phyloP scores from a whole-genome alignment of 352 stramenopile species.

The Pythium plurisporium region DNA sequence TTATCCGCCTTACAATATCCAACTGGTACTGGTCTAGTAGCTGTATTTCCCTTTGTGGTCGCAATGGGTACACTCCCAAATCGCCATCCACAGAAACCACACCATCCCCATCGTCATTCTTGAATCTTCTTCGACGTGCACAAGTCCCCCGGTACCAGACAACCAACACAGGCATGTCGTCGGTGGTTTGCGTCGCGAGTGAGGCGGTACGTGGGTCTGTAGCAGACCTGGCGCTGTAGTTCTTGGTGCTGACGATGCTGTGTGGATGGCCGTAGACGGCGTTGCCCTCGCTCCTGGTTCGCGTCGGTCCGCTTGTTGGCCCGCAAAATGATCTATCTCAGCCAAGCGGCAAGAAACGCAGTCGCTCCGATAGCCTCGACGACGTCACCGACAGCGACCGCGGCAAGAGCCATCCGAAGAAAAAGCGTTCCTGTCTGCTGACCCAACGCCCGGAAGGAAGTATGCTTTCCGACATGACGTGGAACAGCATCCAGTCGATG shows the following conservation, averaged over 20 bases:
- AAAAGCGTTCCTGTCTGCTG: background rate
- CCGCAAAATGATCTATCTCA: background rate
- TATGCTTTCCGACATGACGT: slow-evolving; percentile 4
- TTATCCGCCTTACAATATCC: background rate
- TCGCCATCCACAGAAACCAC: background rate
- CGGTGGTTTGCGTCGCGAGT: background rate
- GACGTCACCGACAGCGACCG: slow-evolving; percentile 1
- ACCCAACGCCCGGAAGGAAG: background rate
- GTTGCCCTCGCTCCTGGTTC: background rate
- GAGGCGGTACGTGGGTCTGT: slow-evolving; percentile 1
- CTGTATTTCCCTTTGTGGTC: background rate
- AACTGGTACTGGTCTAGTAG: slow-evolving; percentile 2
- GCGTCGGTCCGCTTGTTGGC: background rate
- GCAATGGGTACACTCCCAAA: background rate
- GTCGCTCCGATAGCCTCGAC: slow-evolving; percentile 2
- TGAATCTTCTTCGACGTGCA: background rate
- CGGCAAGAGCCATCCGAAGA: background rate
- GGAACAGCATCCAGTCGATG: slow-evolving; percentile 13
- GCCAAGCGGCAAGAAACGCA: background rate
- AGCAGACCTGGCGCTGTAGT: background rate
- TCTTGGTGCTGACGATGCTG: background rate
- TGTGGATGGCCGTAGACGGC: background rate
- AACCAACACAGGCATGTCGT: slow-evolving; percentile 2
- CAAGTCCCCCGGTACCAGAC: background rate
- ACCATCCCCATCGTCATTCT: background rate